Base-by-base conservation (phyloP, 805 yeast genomes). In the Suhomyces sp. region DNA sequence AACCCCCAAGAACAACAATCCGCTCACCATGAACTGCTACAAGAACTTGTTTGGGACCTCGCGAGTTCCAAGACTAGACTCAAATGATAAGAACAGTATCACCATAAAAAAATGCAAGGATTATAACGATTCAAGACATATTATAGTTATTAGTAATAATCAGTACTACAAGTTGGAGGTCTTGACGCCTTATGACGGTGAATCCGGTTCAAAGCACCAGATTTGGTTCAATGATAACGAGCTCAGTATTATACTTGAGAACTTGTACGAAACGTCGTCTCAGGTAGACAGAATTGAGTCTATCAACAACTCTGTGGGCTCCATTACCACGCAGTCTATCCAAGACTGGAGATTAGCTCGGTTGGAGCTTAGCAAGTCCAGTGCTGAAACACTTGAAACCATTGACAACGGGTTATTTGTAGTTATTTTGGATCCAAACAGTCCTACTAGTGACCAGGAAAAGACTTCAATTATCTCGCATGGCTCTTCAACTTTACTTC, bases 11-110 rank as follows among this genome's bases (percentile, higher is more conserved):
- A 71, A 72, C 42, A 76, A 76, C 0, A 72, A 68, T 17, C 83
- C 85, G 0, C 69, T 86, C 50, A 80, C 90, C 7, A 88, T 87
- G 93, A 73, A 74, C 31, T 84, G 91, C 26, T 87, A 86, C 66
- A 67, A 71, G 52, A 84, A 84, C 57, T 66, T 88, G 23, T 88
- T 88, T 66, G 91, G 90, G 8, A 78, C 90, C 6, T 81, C 91
- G 0, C 76, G 92, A 53, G 67, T 72, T 7, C 80, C 80, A 0
- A 68, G 63, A 31, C 38, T 50, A 15, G 48, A 44, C 9, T 58
- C 44, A 1, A 67, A 66, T 35, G 53, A 57, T 19, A 54, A 54
- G 47, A 64, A 60, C 38, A 77, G 76, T 41, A 72, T 81, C 17
- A 63, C 76, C 5, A 68, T 79, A 51, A 70, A 72, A 56, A 69